Base-by-base conservation (phyloP, 352 stramenopile genomes). In the Globisporangium rhizosaccharum region DNA sequence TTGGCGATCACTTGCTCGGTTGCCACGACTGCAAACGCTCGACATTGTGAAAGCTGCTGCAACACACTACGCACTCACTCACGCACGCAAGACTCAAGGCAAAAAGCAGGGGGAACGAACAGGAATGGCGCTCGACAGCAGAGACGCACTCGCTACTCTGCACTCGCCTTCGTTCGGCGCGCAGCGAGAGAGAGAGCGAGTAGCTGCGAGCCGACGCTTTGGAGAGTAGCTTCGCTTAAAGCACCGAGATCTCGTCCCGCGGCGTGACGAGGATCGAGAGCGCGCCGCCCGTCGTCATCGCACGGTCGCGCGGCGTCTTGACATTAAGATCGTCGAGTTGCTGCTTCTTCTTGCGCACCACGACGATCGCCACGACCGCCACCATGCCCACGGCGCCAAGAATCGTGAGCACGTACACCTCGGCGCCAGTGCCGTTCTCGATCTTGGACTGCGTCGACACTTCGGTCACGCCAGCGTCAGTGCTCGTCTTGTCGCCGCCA, bases 341-440 rank as follows among this genome's bases (percentile, higher is more conserved):
- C 39, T 70, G 53, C 72, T 90, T 87, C 71, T 90, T 90, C 74
- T 82, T 78, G 56, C 80, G 79, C 41, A 87, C 57, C 0, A 76
- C 77, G 12, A 90, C 66, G 62, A 90, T 86, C 28, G 69, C 77
- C 0, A 62, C 70, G 6, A 52, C 80, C 10, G 80, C 80, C 17
- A 88, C 70, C 26, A 79, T 66, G 42, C 66, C 75, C 0, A 74
- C 75, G 6, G 53, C 69, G 0, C 64, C 61, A n/a, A 79, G 53
- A 3, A 80, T 48, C 17, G 60, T 36, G 23, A 79, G 5, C 10
- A 90, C 62, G 60, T 85, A 62, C 18, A 72, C 61, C 25, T 64
- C 66, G 0, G 74, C 44, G 14, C 61, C 58, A n/a, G 48, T 63
- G n/a, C 47, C 26, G n/a, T 23, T 42, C 0, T 55, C 51, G 0